Conservation (phyloP, 495 filamentous ascomycete species). For the Podospora fimiseda region DNA sequence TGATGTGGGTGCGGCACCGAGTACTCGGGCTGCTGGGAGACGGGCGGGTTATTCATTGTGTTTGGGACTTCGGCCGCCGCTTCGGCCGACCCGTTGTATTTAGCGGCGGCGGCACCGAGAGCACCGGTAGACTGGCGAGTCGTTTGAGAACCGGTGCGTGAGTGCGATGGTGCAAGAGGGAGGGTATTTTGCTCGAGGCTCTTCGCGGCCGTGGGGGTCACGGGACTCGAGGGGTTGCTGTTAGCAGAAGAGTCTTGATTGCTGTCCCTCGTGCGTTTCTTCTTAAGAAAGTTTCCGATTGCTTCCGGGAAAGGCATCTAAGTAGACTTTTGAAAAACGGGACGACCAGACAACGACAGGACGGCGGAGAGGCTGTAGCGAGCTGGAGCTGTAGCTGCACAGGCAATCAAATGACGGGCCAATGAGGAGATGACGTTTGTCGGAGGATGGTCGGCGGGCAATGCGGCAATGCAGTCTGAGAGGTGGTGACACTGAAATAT, state of each 20-base stretch:
- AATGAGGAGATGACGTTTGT: slow-evolving; percentile 17
- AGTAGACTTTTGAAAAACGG: slow-evolving; percentile 14
- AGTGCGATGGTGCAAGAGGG: slow-evolving; percentile 17
- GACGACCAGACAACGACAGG: slow-evolving; percentile 15
- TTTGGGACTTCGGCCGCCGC: slow-evolving; percentile 31
- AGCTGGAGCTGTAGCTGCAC: slow-evolving; percentile 16
- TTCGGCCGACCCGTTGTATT: slow-evolving; percentile 25
- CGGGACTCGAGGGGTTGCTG: slow-evolving; percentile 57
- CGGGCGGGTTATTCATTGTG: slow-evolving; percentile 33
- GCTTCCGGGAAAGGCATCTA: slow-evolving; percentile 53
- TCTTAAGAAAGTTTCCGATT: slow-evolving; percentile 80
- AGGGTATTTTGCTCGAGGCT: slow-evolving; percentile 35
- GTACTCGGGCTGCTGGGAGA: slow-evolving; percentile 27
- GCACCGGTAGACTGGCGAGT: slow-evolving; percentile 9
- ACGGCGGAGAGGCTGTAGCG: slow-evolving; percentile 11
- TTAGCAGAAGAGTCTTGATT: slow-evolving; percentile 50
- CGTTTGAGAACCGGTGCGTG: slow-evolving; percentile 20
- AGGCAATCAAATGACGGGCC: slow-evolving; percentile 24
- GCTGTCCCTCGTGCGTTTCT: slow-evolving; percentile 86
- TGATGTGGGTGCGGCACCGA: slow-evolving; percentile 9
- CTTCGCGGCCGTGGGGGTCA: slow-evolving; percentile 44
- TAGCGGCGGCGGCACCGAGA: slow-evolving; percentile 8
- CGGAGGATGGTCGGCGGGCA: slow-evolving; percentile 5
- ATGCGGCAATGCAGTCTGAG: not conserved
- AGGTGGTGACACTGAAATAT: not conserved